phyloP scores from a whole-genome alignment of 169 alveolate species.

The Cryptosporidium parvum region DNA sequence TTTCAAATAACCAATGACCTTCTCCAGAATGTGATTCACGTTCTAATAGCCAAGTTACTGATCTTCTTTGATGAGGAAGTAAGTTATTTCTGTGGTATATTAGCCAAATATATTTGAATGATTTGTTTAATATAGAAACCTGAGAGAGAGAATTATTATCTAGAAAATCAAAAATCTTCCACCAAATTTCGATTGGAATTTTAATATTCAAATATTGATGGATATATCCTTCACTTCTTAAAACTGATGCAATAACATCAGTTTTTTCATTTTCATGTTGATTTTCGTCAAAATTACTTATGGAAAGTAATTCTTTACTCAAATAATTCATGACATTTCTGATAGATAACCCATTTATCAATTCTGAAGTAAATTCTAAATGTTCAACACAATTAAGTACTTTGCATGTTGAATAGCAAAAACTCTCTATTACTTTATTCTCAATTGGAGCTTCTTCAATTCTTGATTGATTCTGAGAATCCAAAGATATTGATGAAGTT shows the following conservation, averaged over 20 bases:
- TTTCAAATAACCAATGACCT: slow-evolving; percentile 44
- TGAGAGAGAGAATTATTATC: neutral
- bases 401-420: slow-evolving; percentile 14
- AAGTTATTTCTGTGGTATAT: slow-evolving; percentile 20
- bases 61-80: slow-evolving; percentile 70
- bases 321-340: slow-evolving; percentile 15
- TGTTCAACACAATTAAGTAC: slow-evolving; percentile 50
- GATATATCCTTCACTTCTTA: neutral
- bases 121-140: neutral
- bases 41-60: slow-evolving; percentile 44
- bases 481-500: neutral
- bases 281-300: neutral
- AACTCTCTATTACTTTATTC: neutral
- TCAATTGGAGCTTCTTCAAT: neutral
- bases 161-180: slow-evolving; percentile 21
- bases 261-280: neutral
- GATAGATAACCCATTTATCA: neutral
- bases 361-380: neutral
- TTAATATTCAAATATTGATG: neutral
- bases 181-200: slow-evolving; percentile 42
- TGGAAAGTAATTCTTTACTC: slow-evolving; percentile 12
- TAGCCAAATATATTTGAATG: slow-evolving; percentile 22
- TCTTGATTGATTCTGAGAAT: neutral
- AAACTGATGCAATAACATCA: neutral
- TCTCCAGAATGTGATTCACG: slow-evolving; percentile 22